Percentiles rank a stretch among this genome's conserved stretches.
Evolutionary conservation across 1,139 yeast genomes (phyloP).

Genomic region (Hanseniaspora gamundiae): DNA sequence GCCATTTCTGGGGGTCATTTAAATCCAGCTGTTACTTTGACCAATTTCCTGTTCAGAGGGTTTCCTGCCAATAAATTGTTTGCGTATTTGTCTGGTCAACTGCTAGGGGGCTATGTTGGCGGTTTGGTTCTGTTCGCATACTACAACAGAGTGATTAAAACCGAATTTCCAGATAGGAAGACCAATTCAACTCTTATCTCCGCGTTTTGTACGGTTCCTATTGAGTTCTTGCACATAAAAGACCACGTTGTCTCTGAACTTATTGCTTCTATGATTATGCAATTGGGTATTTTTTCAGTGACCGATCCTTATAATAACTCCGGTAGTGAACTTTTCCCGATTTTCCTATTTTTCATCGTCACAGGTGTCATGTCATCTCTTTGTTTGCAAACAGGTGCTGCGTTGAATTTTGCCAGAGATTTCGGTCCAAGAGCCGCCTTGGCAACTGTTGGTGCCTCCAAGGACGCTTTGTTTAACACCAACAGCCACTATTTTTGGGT

Average conservation of each 20-base stretch:
- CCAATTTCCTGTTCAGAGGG: constrained; percentile 31
- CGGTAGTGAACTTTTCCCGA: constrained; percentile 33
- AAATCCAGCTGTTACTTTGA: constrained; percentile 32
- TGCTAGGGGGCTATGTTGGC: constrained; percentile 31
- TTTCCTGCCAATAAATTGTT: constrained; percentile 31
- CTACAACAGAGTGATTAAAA: constrained; percentile 22
- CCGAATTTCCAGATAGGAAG: constrained; percentile 18
- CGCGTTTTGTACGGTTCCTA: constrained; percentile 36
- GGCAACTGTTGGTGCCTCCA: constrained; percentile 33
- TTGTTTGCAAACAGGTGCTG: constrained; percentile 41
- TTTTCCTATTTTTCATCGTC: constrained; percentile 32
- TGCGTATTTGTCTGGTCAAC: constrained; percentile 29
- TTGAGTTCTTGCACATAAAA: constrained; percentile 29
- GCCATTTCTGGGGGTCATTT: constrained; percentile 34
- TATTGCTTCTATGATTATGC: constrained; percentile 32
- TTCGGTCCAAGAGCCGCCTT: constrained; percentile 39
- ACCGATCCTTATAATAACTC: constrained; percentile 38
- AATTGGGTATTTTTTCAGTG: constrained; percentile 34
- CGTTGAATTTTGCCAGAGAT: constrained; percentile 41
- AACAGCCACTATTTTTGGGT: constrained; percentile 39
- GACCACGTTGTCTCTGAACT: constrained; percentile 37
- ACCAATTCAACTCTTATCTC: constrained; percentile 21
- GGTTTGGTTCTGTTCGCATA: constrained; percentile 29
- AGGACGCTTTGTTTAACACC: constrained; percentile 27
- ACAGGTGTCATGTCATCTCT: constrained; percentile 33